Evolutionary conservation across 2,329 filamentous ascomycete species (phyloP), one percentile per base, ranked within the genome.

Genomic region (Rhytidhysteron rufulum): DNA sequence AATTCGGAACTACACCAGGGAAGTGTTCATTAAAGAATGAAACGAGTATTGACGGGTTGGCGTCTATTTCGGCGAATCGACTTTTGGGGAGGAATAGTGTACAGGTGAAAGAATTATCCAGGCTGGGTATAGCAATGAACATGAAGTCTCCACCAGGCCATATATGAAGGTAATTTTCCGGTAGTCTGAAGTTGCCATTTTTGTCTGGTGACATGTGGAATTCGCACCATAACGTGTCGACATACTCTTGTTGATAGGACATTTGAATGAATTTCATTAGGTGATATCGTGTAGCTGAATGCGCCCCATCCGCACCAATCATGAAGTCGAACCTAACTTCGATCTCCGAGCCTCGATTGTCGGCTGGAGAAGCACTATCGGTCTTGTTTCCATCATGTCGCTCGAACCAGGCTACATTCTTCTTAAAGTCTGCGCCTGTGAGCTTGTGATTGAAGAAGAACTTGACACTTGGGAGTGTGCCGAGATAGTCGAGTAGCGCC

Each of bases 221-320:
- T 60, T 98, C 93, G 64, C 91, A 97, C 93, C 93, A 98, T 4
- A 97, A 70, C 0, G 90, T 93, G 65, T 97, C 91, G 59, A 98
- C 93, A 64, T 98, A 98, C 55, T 88, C 82, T 62, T 98, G 93
- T 53, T 86, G 77, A 60, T 95, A 98, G 67, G 93, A 82, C 80
- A 97, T 88, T 9, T 86, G 82, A 1, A 85, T 79, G 55, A 80
- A 96, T 68, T 97, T 97, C 91, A 98, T 98, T 68, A 98, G 72
- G 60, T 97, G 89, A 61, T 88, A 94, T 37, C 93, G 78, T 4
- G 90, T 84, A 31, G 89, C 83, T 0, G 91, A 97, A 67, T 98
- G 91, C 1, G 93, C 93, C 6, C 93, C 93, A 57, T 98, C 93
- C 24, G 91, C 90, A 8, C 93, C 93, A 42, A 98, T 86, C 70